A percentile compares a stretch with the other conserved stretches of the same genome.
These are phyloP conservation scores for Bassia scoparia DNA, from an alignment of 148 eudicot species.

Conservation along the genomic window DNA sequence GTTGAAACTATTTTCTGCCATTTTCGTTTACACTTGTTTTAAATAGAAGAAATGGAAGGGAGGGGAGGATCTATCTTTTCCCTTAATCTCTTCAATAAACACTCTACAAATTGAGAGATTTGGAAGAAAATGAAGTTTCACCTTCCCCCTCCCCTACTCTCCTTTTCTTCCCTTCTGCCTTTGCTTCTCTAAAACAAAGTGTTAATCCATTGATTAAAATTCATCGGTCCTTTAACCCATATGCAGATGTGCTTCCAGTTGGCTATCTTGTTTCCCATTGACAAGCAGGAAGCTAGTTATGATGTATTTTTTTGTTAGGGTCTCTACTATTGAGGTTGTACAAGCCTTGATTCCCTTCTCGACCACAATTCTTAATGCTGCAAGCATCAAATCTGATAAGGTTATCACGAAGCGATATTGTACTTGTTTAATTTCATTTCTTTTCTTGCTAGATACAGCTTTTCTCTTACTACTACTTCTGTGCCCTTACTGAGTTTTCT, in stretches of 20 bases:
- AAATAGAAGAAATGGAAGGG: too few species aligned
- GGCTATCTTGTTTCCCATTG: constrained; percentile 77
- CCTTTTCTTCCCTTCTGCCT: too few species aligned
- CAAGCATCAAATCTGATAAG: constrained; percentile 80
- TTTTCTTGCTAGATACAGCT: not conserved
- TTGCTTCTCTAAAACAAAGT: too few species aligned
- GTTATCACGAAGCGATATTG: constrained; percentile 29
- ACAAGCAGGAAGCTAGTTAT: constrained; percentile 76
- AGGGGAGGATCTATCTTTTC: too few species aligned
- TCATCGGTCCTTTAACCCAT: constrained; percentile 6
- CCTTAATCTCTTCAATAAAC: too few species aligned
- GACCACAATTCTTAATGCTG: constrained; percentile 40
- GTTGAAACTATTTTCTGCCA: not conserved
- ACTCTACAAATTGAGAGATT: too few species aligned
- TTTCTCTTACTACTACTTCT: not conserved
- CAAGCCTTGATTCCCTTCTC: constrained; percentile 67
- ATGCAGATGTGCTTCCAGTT: constrained; percentile 78
- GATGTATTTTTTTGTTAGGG: constrained; percentile 75
- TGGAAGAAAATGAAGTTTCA: too few species aligned
- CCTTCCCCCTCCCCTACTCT: too few species aligned
- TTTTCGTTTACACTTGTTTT: too few species aligned
- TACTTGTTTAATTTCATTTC: not conserved
- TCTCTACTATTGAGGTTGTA: constrained; percentile 54
- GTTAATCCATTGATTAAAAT: not conserved
- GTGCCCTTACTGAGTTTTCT: not conserved